Evolutionary conservation across 352 stramenopile genomes (phyloP).

Genomic region (Globisporangium spinosum): DNA sequence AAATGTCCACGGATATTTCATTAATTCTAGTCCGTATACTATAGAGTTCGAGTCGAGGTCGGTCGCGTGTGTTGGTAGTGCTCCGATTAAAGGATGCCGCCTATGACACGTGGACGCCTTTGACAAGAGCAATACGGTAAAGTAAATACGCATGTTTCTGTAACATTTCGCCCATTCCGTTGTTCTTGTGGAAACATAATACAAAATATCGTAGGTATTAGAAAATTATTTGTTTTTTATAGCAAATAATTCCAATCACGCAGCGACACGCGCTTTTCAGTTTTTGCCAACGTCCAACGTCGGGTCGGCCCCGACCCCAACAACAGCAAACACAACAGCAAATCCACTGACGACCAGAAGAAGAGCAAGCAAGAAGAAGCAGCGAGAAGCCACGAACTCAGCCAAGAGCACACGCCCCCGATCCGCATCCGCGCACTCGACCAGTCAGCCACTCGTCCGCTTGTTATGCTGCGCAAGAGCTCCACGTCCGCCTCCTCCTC

Average conservation of each 20-base stretch:
- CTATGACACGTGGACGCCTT: no score
- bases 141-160: background rate
- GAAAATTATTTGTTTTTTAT: background rate
- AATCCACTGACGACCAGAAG: background rate
- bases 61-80: no score
- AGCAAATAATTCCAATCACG: background rate
- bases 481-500: background rate
- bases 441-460: background rate
- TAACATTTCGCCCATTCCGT: background rate
- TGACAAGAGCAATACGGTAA: no score
- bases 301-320: background rate
- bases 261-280: background rate
- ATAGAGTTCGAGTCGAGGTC: no score
- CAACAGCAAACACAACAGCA: background rate
- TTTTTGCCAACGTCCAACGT: background rate
- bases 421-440: background rate
- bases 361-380: background rate
- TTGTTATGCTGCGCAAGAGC: slow-evolving; percentile 7
- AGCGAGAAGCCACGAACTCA: background rate
- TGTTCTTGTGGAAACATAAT: background rate
- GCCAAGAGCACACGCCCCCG: no score
- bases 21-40: no score
- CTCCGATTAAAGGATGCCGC: no score
- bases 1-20: no score
- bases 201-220: background rate